Conservation (phyloP, 768 basidiomycete species). For the Russula earlei region DNA sequence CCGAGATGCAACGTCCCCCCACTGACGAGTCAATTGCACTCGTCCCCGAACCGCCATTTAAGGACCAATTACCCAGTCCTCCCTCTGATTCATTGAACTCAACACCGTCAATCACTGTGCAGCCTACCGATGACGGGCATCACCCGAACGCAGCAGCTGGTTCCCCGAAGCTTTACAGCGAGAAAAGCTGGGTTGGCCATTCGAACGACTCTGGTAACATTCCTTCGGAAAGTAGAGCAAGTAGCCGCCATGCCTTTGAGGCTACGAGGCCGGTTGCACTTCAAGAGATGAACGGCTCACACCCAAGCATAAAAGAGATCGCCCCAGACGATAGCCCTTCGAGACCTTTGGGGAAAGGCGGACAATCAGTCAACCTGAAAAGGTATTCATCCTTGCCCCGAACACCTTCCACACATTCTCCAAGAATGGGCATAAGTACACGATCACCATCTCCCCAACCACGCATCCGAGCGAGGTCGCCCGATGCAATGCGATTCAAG, state of each 20-base stretch:
- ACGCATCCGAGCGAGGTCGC: constrained; percentile 36
- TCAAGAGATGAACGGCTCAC: neutral
- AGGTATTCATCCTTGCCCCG: constrained; percentile 52
- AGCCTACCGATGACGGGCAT: neutral
- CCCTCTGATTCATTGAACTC: neutral
- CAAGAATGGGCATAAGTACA: constrained; percentile 6
- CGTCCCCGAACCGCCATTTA: constrained; percentile 11
- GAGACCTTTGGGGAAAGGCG: constrained; percentile 20
- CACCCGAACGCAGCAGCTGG: neutral
- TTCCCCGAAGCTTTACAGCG: constrained; percentile 15
- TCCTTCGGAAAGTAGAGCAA: constrained; percentile 23
- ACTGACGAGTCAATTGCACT: neutral
- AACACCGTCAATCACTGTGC: neutral
- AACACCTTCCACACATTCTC: constrained; percentile 41
- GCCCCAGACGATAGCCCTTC: constrained; percentile 5
- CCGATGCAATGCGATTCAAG: constrained; percentile 59
- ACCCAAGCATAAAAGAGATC: neutral
- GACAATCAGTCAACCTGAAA: constrained; percentile 29
- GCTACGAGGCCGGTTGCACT: neutral
- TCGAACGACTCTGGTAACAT: constrained; percentile 4
- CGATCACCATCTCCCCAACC: constrained; percentile 23
- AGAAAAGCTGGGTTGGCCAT: constrained; percentile 27
- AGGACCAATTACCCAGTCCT: constrained; percentile 2
- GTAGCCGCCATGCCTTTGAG: constrained; percentile 17
- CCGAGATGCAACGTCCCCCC: neutral